Base-by-base conservation (phyloP, 805 yeast species). In the Metschnikowia gelsemii region DNA sequence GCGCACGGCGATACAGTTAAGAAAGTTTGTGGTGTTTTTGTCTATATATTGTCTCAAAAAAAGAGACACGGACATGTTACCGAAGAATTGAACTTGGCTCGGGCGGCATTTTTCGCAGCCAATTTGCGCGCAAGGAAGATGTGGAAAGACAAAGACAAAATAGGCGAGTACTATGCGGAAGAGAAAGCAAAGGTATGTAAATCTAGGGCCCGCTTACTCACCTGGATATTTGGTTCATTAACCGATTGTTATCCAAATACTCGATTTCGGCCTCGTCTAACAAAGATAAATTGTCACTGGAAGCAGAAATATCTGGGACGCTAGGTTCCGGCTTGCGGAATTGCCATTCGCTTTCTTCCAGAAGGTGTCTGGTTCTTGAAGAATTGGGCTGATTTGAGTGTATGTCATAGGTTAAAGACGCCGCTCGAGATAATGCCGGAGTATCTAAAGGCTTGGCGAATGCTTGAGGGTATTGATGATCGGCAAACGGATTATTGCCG, bases 401-500 rank as follows among this genome's bases (percentile, higher is more conserved):
- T n/a, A n/a, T 24, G 20, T 27, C 34, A 32, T 36, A 32, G 9
- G 38, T 35, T 22, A 45, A 39, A 16, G 49, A 38, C 17, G 42
- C 43, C 4, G 43, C 49, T 6, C 49, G 40, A 6, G 46, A 39
- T n/a, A 45, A 12, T 7, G 38, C 17, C n/a, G 25, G 21, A 2
- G 33, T 17, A 14, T 36, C 46, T 13, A 31, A 11, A 1, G 38
- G 32, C 37, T 36, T 42, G 18, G 50, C 47, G n/a, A 45, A 32
- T 7, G 43, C 32, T 18, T 43, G 46, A 2, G 54, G 54, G 35
- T 50, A 50, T 22, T 50, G 52, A 23, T 50, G 54, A 21, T 32
- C 38, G 20, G 52, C 24, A 17, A 50, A 49, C 8, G 50, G 42
- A 19, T 37, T 47, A 19, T 53, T 53, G 13, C 47, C 46, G 28